phyloP scores from a whole-genome alignment of 805 yeast genomes.

The Pichia exigua region DNA sequence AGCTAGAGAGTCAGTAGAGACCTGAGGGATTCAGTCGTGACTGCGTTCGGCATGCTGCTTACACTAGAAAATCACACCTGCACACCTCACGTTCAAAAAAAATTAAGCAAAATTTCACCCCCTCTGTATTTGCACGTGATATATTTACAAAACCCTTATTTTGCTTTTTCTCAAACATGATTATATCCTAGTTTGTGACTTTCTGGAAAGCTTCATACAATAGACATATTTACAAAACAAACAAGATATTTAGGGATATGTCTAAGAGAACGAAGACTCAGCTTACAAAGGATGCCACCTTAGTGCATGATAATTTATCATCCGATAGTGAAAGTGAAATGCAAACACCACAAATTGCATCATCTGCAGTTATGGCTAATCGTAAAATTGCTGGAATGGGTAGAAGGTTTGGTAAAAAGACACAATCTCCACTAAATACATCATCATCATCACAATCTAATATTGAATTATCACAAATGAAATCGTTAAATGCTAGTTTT shows the following conservation, averaged over 20 bases:
- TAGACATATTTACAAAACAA: background rate
- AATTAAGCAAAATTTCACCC: background rate
- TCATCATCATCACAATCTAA: background rate
- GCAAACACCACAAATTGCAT: constrained; percentile 38
- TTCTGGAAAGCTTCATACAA: background rate
- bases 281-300: constrained; percentile 33
- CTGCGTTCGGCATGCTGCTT: background rate
- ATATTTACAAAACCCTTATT: background rate
- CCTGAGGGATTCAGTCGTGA: background rate
- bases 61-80: background rate
- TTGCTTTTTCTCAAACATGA: background rate
- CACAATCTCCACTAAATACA: background rate
- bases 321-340: constrained; percentile 35
- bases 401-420: constrained; percentile 5
- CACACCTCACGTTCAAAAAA: background rate
- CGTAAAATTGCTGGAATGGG: constrained; percentile 50
- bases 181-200: background rate
- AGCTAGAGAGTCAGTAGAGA: background rate
- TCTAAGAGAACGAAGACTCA: constrained; percentile 59
- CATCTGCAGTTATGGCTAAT: constrained; percentile 52
- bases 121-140: background rate
- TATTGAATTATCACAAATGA: constrained; percentile 41
- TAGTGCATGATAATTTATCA: background rate
- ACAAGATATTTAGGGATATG: background rate
- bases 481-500: constrained; percentile 61